Evolutionary conservation across 148 eudicot genomes (phyloP), one percentile per base, ranked within the genome.

Genomic region (Nyssa sinensis): DNA sequence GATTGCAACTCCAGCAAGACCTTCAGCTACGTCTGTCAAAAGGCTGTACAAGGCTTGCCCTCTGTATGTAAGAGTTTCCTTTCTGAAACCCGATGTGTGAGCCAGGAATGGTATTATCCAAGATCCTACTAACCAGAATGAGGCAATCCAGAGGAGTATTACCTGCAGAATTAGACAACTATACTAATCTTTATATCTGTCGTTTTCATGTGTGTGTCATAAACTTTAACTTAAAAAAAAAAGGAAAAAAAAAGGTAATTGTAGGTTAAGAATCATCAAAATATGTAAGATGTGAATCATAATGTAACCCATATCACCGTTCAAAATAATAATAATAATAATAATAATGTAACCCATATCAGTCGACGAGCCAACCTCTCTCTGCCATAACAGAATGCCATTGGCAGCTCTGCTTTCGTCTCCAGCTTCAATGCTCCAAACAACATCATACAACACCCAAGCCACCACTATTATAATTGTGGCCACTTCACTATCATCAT

Each of bases 21-120:
- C 95, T 81, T 90, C 92, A 2, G 87, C 83, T 25, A 84, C 77
- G 31, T 88, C 92, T 5, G 92, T 90, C 72, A 90, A 77, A 33
- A 90, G 89, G 75, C 95, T 88, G 77, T 85, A 90, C 28, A 88
- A 81, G 9, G 95, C 92, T 79, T 88, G 95, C 71, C 95, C 92
- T 79, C 95, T 79, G 69, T 85, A 86, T 14, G 95, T 78, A 58
- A 88, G 78, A 63, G 88, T 49, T 23, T 86, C 92, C 71, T 90
- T 88, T 75, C 87, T 82, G 80, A 90, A 90, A 53, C 95, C 95
- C 39, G 85, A 80, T 37, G 87, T 70, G 66, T 86, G 85, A 33
- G 89, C 95, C 34, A 90, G 81, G 71, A 88, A 90, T 41, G 95
- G 95, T 81, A 88, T 83, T 82, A 90, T 77, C 95, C 92, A 87